Evolutionary conservation across 139 green algal genomes (phyloP), one percentile per base, ranked within the genome.

Genomic region (Chlamydomonas asymmetrica): DNA sequence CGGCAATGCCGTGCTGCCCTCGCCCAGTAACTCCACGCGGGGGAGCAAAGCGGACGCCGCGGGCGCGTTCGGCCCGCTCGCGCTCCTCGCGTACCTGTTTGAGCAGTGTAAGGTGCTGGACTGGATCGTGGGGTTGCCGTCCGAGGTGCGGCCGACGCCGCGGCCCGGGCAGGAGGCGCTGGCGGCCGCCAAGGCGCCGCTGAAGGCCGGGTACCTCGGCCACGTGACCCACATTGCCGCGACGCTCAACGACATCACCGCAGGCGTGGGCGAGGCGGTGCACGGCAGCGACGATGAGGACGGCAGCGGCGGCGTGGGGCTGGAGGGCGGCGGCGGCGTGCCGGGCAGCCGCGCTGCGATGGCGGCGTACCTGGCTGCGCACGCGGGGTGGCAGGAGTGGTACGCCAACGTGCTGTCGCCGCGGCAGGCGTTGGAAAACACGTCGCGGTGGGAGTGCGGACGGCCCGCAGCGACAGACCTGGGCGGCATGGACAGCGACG

Each of bases 171-270:
- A 66, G 27, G 80, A 88, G 37, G 76, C 59, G 8, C 8, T 73
- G 41, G 66, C 71, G 3, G 66, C 74, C 29, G 37, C 10, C 38
- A 85, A 85, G 41, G 62, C 56, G 0, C 81, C 84, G 9, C 63
- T 97, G 73, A 74, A 91, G 0, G 93, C 91, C 0, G 93, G 93
- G 0, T 97, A 97, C 79, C 65, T 90, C 31, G 93, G 93, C 4
- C 93, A 97, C 68, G 63, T 97, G 29, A 97, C 91, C 0, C 82
- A 89, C 34, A 83, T 97, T 9, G 88, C 76, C 56, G 92, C 89
- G 76, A 75, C 82, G 27, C 76, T 87, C 0, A 75, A 82, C 48
- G 16, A 56, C 48, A 56, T 20, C 16, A 56, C 48, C 48, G 20
- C 48, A 27, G 59, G 59, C 27, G 59, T 77, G 1, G 71, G 59